These are phyloP conservation scores for Dendrobium catenatum DNA, from an alignment of 106 monocot species.

Conservation along the genomic window DNA sequence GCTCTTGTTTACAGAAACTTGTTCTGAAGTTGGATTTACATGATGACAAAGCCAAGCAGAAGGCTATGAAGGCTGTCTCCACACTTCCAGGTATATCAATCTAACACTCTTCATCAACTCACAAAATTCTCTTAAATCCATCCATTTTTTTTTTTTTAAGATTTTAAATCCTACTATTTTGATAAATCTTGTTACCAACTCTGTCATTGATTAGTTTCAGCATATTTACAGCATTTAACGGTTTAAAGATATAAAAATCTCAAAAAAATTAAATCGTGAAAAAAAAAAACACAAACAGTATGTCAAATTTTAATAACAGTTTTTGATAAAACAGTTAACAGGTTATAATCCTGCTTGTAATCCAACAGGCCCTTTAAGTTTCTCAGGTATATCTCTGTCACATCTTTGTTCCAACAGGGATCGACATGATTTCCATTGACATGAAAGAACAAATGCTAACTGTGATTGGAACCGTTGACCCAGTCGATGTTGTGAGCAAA, in stretches of 20 bases:
- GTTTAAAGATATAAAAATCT: too few species aligned
- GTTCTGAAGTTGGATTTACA: slow-evolving; percentile 42
- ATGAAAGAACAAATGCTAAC: slow-evolving; percentile 34
- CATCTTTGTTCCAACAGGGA: slow-evolving; percentile 11
- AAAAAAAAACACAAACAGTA: too few species aligned
- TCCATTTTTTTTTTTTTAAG: too few species aligned
- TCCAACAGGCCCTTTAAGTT: too few species aligned
- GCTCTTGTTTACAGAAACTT: slow-evolving; percentile 28
- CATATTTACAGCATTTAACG: too few species aligned
- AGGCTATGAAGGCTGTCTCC: slow-evolving; percentile 40
- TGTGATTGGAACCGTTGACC: slow-evolving; percentile 28
- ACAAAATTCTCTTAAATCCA: background rate
- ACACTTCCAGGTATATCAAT: slow-evolving; percentile 23
- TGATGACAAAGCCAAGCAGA: slow-evolving; percentile 48
- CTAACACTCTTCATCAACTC: background rate
- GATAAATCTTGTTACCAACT: background rate
- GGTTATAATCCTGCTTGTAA: background rate
- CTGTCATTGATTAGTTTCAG: background rate
- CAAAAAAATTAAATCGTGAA: too few species aligned
- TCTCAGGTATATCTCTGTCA: too few species aligned
- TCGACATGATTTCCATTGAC: slow-evolving; percentile 26
- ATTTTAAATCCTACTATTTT: too few species aligned
- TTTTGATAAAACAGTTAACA: too few species aligned
- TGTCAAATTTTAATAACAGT: too few species aligned
- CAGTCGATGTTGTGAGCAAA: slow-evolving; percentile 25